Base-by-base conservation (phyloP, 83 land plant species). In the Larix sibirica region DNA sequence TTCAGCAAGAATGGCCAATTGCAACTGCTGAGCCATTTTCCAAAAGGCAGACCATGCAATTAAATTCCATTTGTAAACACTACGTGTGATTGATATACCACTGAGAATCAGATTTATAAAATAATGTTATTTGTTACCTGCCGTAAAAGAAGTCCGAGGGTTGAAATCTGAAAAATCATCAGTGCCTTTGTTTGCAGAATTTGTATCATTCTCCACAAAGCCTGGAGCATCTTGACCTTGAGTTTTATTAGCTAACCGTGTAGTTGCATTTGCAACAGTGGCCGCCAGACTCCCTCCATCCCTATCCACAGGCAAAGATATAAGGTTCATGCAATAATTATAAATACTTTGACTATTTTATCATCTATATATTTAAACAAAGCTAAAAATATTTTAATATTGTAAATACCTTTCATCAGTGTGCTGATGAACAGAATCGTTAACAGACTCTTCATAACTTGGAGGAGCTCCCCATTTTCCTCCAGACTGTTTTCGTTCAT, bases 141-240 rank as follows among this genome's bases (percentile, higher is more conserved):
- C 58, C 70, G 80, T 56, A 78, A 81, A 76, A 50, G 92, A 82
- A 80, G 85, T 89, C 21, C 97, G 97, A 3, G 99, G 99, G 84
- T 96, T 96, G 89, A 96, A 95, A 80, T 95, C 97, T 83, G 93
- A 97, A 90, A 88, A 88, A 61, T 82, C 85, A 69, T 84, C 91
- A 26, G 42, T 78, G 69, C 75, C 75, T 77, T 81, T 79, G 63
- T 77, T 85, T 31, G 77, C 67, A 77, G 81, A 69, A 73, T 65
- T 75, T 26, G 68, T 77, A 83, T 62, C 40, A 26, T 77, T 38
- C 36, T 81, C 50, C 18, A 4, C 23, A 80, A 82, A 23, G 13
- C 47, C 62, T 4, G 80, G 62, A 78, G 62, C 82, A 81, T 63
- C 81, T 60, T 83, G 85, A 81, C 26, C 67, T 79, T 80, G 86